A percentile compares a stretch with the other conserved stretches of the same genome.
These are phyloP conservation scores for Elsinoe australis DNA, from an alignment of 2,329 filamentous ascomycete species.

Conservation along the genomic window DNA sequence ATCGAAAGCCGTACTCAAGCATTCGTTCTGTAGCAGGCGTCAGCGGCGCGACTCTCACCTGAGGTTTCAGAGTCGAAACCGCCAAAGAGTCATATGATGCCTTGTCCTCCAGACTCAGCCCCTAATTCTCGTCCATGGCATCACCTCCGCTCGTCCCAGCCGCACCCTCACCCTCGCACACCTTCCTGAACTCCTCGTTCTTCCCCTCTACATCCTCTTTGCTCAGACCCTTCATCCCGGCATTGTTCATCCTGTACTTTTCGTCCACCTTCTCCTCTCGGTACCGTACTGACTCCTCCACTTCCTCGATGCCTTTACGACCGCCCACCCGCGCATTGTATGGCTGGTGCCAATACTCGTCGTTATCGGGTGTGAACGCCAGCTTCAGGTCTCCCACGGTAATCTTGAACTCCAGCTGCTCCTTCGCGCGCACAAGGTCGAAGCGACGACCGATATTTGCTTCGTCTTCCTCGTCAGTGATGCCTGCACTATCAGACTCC, in stretches of 20 bases:
- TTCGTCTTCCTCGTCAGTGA: constrained; percentile 21
- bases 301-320: constrained; percentile 30
- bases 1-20: too few relatives aligned
- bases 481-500: constrained; percentile 26
- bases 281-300: constrained; percentile 29
- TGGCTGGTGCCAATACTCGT: constrained; percentile 37
- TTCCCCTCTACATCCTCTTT: constrained; percentile 41
- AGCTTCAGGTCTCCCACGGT: constrained; percentile 37
- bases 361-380: constrained; percentile 36
- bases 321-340: constrained; percentile 31
- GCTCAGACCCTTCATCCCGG: constrained; percentile 40
- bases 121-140: constrained; percentile 24
- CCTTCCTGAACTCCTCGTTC: constrained; percentile 29
- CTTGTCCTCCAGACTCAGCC: too few relatives aligned
- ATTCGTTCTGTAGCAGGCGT: too few relatives aligned
- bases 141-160: constrained; percentile 19
- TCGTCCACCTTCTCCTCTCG: constrained; percentile 35
- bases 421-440: constrained; percentile 31
- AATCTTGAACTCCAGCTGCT: constrained; percentile 40
- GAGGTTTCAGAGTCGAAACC: too few relatives aligned
- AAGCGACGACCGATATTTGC: constrained; percentile 20
- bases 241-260: constrained; percentile 38
- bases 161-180: constrained; percentile 22
- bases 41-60: too few relatives aligned
- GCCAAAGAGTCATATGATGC: too few relatives aligned